phyloP scores from a whole-genome alignment of 2,329 filamentous ascomycete genomes.

The Zelopaecilomyces penicillatus region DNA sequence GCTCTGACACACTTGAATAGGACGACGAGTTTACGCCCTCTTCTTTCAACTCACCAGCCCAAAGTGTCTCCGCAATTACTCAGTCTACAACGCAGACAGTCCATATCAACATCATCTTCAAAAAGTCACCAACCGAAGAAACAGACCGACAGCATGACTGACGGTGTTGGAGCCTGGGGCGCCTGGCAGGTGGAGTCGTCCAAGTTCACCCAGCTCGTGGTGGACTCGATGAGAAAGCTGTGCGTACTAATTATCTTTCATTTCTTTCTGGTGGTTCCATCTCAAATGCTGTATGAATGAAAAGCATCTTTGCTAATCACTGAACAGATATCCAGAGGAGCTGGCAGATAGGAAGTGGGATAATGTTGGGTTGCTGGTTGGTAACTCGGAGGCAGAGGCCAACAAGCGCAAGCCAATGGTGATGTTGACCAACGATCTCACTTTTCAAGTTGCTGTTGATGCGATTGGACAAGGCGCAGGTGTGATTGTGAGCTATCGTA shows the following conservation, averaged over 20 bases:
- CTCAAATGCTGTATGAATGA: background rate
- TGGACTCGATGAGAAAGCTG: constrained; percentile 72
- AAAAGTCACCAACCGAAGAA: background rate
- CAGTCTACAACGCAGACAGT: background rate
- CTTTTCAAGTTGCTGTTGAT: constrained; percentile 79
- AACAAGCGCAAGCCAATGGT: constrained; percentile 28
- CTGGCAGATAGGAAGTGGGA: constrained; percentile 89
- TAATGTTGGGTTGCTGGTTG: constrained; percentile 78
- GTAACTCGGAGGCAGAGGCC: constrained; percentile 29
- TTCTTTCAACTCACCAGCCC: no score
- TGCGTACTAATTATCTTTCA: constrained; percentile 34
- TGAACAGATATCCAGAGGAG: constrained; percentile 70
- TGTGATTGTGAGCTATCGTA: constrained; percentile 84
- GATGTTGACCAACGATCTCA: constrained; percentile 76
- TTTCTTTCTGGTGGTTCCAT: no score
- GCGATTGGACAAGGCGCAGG: constrained; percentile 70
- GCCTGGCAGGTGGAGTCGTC: constrained; percentile 31
- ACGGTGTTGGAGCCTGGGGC: constrained; percentile 24
- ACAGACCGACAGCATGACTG: constrained; percentile 15
- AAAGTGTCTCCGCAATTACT: background rate
- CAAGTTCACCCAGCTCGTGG: constrained; percentile 50
- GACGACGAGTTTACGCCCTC: no score
- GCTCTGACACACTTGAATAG: constrained; percentile 1
- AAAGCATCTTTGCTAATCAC: background rate
- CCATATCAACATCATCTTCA: background rate